Percentiles rank a stretch among this genome's conserved stretches.
Evolutionary conservation across 2,329 filamentous ascomycete genomes (phyloP).

Genomic region (Boeremia exigua): DNA sequence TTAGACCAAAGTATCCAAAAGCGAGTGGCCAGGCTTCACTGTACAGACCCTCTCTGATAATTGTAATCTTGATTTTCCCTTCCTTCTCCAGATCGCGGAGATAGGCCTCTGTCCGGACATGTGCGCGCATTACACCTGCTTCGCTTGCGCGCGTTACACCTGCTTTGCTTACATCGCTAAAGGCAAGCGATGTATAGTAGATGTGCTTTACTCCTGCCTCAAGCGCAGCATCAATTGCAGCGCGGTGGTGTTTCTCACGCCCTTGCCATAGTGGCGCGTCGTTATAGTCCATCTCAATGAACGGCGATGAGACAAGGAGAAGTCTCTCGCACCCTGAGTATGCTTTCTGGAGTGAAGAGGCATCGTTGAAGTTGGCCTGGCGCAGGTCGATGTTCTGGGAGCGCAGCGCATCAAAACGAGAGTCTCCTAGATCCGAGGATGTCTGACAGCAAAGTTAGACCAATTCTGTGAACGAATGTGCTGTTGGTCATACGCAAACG

Average conservation of each 20-base stretch:
- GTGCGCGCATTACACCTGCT: constrained; percentile 56
- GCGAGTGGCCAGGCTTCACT: constrained; percentile 57
- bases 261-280: constrained; percentile 51
- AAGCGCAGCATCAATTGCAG: constrained; percentile 51
- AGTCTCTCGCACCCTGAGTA: constrained; percentile 49
- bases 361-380: constrained; percentile 49
- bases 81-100: constrained; percentile 38
- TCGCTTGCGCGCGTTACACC: too few species aligned
- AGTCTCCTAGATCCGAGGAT: constrained; percentile 22
- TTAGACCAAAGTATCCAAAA: constrained; percentile 50
- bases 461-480: fast-evolving
- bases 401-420: constrained; percentile 38
- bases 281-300: constrained; percentile 53
- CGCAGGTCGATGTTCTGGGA: constrained; percentile 45
- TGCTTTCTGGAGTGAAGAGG: constrained; percentile 41
- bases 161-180: constrained; percentile 49
- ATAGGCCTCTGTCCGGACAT: constrained; percentile 53
- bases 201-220: constrained; percentile 52
- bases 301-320: constrained; percentile 55
- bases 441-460: constrained; percentile 18
- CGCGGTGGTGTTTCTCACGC: constrained; percentile 54
- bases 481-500: constrained; percentile 37
- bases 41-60: constrained; percentile 55
- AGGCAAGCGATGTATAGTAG: constrained; percentile 55
- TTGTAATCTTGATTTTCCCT: constrained; percentile 37